Base-by-base conservation (phyloP, 768 basidiomycete genomes). In the Trametes elegans region DNA sequence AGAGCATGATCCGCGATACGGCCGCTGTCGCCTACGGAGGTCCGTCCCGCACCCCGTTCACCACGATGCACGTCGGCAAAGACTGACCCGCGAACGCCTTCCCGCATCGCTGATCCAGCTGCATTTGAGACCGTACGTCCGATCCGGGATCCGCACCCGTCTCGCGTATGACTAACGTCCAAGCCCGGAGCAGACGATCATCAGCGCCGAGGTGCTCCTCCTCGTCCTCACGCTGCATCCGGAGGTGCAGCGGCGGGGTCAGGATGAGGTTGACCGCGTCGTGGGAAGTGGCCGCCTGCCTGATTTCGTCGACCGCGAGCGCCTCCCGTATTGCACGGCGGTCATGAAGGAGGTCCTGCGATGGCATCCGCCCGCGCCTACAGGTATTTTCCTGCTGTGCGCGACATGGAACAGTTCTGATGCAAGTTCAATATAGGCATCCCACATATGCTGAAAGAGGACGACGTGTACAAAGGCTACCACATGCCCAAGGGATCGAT, bases 321-420 rank as follows among this genome's bases (percentile, higher is more conserved):
- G 50, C 10, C 42, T 66, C 13, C 67, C 65, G 6, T 68, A 64
- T 36, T 27, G 62, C 38, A 57, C 58, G 1, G 62, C 61, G 16
- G 50, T 70, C 14, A 52, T 65, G 27, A 62, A 50, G n/a, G 69
- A 75, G 55, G 49, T 57, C 9, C 46, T 57, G 11, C 67, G 73
- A 0, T 75, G 73, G 73, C 65, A 64, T 41, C 74, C 72, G 18
- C 45, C 45, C 32, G 45, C 45, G 45, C 45, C 45, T 21, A 47
- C 45, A 5, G 45, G 42, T 44, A 8, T n/a, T 14, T 19, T 13
- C 41, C 16, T 27, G 26, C 23, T n/a, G 5, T 36, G 19, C 13
- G 10, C 16, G 13, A 36, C 16, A n/a, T 4, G 2, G 35, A 8
- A 8, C 9, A 36, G 14, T 6, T 1, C 6, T 19, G 16, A 2